Evolutionary conservation across 2,329 filamentous ascomycete genomes (phyloP).

Genomic region (Fusarium sp.): DNA sequence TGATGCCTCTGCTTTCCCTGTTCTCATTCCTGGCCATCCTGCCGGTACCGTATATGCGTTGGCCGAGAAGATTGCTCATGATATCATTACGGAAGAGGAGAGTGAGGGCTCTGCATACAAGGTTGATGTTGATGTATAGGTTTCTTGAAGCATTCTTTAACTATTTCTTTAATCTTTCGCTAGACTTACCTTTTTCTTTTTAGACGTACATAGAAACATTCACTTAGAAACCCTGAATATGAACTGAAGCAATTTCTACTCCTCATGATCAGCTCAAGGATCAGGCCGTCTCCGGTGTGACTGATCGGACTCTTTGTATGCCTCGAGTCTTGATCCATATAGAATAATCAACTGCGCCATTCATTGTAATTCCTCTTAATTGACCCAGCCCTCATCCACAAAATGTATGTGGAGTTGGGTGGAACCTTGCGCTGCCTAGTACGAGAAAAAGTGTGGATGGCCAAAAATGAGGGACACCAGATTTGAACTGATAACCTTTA

Average conservation of each 20-base stretch:
- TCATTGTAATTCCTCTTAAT: fast-evolving
- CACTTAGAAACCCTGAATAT: background rate
- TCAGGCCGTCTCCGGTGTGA: background rate
- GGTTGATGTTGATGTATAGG: background rate
- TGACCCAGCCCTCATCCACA: background rate
- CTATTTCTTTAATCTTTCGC: background rate
- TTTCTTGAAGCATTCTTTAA: background rate
- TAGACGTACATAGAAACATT: background rate
- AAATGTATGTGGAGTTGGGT: background rate
- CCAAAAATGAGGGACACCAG: conserved; percentile 6
- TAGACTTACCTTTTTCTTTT: background rate
- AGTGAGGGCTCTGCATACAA: background rate
- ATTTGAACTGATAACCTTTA: conserved; percentile 16
- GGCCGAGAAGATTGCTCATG: conserved; percentile 33
- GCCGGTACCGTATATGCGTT: conserved; percentile 23
- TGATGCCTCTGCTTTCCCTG: conserved; percentile 21
- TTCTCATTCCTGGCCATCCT: conserved; percentile 29
- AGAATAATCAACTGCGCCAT: too few relatives aligned
- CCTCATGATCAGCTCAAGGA: too few relatives aligned
- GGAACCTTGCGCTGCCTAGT: background rate
- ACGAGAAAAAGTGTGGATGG: background rate
- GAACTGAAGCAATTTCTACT: background rate
- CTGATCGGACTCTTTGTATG: background rate
- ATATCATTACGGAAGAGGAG: conserved; percentile 14
- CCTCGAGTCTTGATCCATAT: too few relatives aligned